Evolutionary conservation across 1,284 basidiomycete species (phyloP).

Genomic region (Caloboletus firmus): DNA sequence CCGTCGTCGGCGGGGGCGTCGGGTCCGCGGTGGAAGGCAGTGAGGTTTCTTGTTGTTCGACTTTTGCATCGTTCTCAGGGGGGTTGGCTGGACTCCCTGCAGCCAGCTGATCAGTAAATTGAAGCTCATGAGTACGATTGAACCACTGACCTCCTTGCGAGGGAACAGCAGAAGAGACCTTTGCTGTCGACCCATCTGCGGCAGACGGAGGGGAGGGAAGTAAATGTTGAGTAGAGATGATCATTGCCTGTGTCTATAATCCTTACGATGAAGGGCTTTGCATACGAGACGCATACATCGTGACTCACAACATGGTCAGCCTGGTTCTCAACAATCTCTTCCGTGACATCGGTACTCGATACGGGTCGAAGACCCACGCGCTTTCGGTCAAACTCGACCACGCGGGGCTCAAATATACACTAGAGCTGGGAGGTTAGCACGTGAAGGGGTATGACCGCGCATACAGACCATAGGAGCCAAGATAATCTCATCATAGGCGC

Average conservation of each 20-base stretch:
- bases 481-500: slow-evolving; percentile 95
- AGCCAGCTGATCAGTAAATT: background rate
- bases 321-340: slow-evolving; percentile 69
- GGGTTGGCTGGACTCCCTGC: slow-evolving; percentile 29
- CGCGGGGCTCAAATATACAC: slow-evolving; percentile 90
- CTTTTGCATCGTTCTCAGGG: slow-evolving; percentile 29
- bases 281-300: slow-evolving; percentile 1
- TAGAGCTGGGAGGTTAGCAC: slow-evolving; percentile 34
- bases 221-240: slow-evolving; percentile 82
- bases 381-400: slow-evolving; percentile 88
- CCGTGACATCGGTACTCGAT: slow-evolving; percentile 59
- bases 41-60: slow-evolving; percentile 37
- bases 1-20: slow-evolving; percentile 30
- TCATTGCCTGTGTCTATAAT: slow-evolving; percentile 78
- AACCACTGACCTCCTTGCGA: slow-evolving; percentile 31
- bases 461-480: slow-evolving; percentile 84
- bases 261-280: slow-evolving; percentile 3
- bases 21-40: slow-evolving; percentile 36
- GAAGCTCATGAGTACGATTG: background rate
- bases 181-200: slow-evolving; percentile 21
- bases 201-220: slow-evolving; percentile 40
- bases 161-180: slow-evolving; percentile 19
- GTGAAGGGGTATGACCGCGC: background rate
- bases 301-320: slow-evolving; percentile 61
- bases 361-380: slow-evolving; percentile 48